These are phyloP conservation scores for Neonectria neomacrospora DNA, from an alignment of 2,329 filamentous ascomycete species.

Conservation along the genomic window DNA sequence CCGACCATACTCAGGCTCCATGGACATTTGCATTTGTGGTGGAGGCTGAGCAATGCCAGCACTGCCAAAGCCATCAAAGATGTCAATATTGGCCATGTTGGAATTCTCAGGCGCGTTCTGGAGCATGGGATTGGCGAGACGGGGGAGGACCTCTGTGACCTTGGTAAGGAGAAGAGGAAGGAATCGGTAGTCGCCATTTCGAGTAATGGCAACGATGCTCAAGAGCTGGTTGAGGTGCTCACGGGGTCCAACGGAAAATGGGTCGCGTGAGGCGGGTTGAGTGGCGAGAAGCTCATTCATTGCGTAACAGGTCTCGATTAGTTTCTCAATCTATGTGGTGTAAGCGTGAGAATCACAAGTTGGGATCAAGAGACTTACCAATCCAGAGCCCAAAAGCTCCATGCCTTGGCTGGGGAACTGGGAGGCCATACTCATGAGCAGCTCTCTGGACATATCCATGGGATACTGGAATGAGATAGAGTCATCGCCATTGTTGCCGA, in stretches of 20 bases:
- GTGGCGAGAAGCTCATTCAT: slow-evolving; percentile 78
- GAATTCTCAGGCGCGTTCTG: slow-evolving; percentile 67
- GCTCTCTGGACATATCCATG: slow-evolving; percentile 69
- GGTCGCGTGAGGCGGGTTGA: slow-evolving; percentile 68
- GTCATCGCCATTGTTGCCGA: slow-evolving; percentile 58
- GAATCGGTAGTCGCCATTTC: slow-evolving; percentile 81
- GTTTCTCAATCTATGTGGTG: slow-evolving; percentile 73
- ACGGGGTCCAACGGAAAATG: slow-evolving; percentile 74
- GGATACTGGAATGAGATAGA: slow-evolving; percentile 72
- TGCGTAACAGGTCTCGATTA: slow-evolving; percentile 80
- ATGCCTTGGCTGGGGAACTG: slow-evolving; percentile 78
- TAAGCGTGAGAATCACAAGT: slow-evolving; percentile 16
- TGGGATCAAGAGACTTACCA: slow-evolving; percentile 63
- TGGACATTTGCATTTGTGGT: slow-evolving; percentile 54
- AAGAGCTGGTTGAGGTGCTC: slow-evolving; percentile 79
- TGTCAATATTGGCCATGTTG: slow-evolving; percentile 66
- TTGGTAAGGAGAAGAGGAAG: slow-evolving; percentile 81
- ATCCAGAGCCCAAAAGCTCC: slow-evolving; percentile 78
- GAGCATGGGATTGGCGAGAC: slow-evolving; percentile 69
- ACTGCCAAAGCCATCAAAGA: slow-evolving; percentile 74
- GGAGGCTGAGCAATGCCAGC: slow-evolving; percentile 68
- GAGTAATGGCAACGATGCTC: slow-evolving; percentile 74
- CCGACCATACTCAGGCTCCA: slow-evolving; percentile 60
- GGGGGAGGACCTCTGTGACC: slow-evolving; percentile 76
- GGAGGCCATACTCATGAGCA: slow-evolving; percentile 73